Evolutionary conservation across 2,329 filamentous ascomycete species (phyloP), one percentile per base, ranked within the genome.

Genomic region (Aspergillus sp.): DNA sequence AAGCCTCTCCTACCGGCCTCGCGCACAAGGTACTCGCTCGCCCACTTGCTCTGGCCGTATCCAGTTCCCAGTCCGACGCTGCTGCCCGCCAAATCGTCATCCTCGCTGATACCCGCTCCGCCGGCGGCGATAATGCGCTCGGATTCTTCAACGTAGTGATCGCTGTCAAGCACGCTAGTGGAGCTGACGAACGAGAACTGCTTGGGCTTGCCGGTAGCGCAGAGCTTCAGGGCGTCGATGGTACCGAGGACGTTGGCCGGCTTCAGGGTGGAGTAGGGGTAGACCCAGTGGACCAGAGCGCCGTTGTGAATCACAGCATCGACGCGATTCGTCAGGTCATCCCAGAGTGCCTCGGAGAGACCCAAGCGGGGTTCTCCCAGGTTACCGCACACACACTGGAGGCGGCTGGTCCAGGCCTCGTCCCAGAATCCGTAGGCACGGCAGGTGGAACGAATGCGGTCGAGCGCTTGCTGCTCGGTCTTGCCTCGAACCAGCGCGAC

Each of bases 1-100:
- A 97, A 84, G 12, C 94, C 93, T 57, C 91, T 85, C 58, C 81
- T 81, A 53, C 92, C 91, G 26, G 94, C 93, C 73, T 91, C 90
- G 24, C 90, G 85, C 22, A 92, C 85, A 52, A 97, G 82, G 65
- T 84, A 85, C 71, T 89, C 87, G 3, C 85, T 84, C 6, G 85
- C 90, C 92, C 92, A 97, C 78, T 98, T 97, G 65, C 86, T 87
- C 75, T 97, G 93, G 2, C 94, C 93, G 69, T 97, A 97, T 5
- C 94, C 93, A 1, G 91, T 96, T 45, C 87, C 87, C 1, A 97
- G 85, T 32, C 91, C 91, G 55, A 81, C 87, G 45, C 87, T 83
- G 69, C 90, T 93, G 55, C 92, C 91, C 65, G 85, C 80, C 62
- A 97, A 82, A 65, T 94, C 87, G 71, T 97, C 93, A 0, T 82